Evolutionary conservation across 768 basidiomycete genomes (phyloP).

Genomic region (Suillus bovinus): DNA sequence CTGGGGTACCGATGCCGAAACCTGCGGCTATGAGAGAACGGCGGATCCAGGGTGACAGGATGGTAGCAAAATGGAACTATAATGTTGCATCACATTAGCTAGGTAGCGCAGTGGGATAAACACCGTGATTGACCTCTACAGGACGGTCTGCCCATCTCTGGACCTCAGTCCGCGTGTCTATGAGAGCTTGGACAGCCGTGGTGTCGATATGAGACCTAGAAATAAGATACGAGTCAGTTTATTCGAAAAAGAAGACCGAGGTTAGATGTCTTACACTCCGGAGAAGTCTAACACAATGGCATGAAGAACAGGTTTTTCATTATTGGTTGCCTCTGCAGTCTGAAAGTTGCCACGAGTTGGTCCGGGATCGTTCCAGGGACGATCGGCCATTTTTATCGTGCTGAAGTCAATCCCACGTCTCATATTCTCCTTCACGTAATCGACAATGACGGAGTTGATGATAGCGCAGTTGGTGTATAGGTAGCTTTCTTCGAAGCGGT

Average conservation of each 20-base stretch:
- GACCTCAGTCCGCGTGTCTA: conserved; percentile 86
- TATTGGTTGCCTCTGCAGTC: conserved; percentile 48
- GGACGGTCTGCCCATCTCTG: conserved; percentile 82
- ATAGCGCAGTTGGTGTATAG: conserved; percentile 79
- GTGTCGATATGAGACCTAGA: conserved; percentile 84
- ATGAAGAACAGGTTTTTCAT: conserved; percentile 66
- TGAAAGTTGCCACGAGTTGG: conserved; percentile 49
- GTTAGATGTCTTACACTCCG: conserved; percentile 53
- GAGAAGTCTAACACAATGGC: conserved; percentile 94
- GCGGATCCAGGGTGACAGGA: conserved; percentile 92
- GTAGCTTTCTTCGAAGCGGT: conserved; percentile 89
- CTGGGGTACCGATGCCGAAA: conserved; percentile 72
- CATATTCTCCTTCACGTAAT: conserved; percentile 77
- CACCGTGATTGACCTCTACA: conserved; percentile 54
- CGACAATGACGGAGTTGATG: conserved; percentile 72
- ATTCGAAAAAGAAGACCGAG: neutral
- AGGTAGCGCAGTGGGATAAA: neutral
- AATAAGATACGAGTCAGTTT: conserved; percentile 2
- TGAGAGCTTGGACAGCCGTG: conserved; percentile 86
- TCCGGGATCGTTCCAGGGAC: conserved; percentile 95
- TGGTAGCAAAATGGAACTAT: conserved; percentile 91
- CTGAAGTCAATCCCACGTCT: conserved; percentile 75
- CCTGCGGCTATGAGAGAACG: conserved; percentile 88
- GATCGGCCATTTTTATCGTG: conserved; percentile 59
- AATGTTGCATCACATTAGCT: conserved; percentile 7